Conservation (phyloP, 371 early-diverging fungal species). For the Umbelopsis sp. region DNA sequence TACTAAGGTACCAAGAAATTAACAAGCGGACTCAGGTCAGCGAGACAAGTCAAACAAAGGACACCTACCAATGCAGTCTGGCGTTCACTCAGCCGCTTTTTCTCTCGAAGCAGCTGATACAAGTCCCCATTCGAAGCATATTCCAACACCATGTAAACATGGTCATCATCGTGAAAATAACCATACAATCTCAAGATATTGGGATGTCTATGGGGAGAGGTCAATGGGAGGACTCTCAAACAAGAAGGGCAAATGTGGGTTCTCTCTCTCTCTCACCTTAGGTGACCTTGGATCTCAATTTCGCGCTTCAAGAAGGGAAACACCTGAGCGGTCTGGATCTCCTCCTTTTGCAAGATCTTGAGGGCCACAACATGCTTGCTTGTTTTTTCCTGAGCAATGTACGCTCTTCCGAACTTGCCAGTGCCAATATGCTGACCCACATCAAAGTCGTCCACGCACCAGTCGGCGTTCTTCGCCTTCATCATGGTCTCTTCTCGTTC, state of each 20-base stretch:
- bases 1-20: constrained; percentile 55
- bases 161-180: constrained; percentile 95
- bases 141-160: constrained; percentile 95
- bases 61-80: constrained; percentile 71
- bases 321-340: constrained; percentile 59
- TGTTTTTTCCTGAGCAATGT: constrained; percentile 88
- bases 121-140: constrained; percentile 96
- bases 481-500: background rate
- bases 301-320: constrained; percentile 69
- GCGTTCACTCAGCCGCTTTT: constrained; percentile 74
- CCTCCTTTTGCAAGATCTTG: constrained; percentile 90
- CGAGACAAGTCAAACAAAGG: background rate
- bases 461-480: constrained; percentile 30
- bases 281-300: constrained; percentile 96
- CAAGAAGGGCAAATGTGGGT: no score
- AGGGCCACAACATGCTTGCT: constrained; percentile 91
- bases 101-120: constrained; percentile 78
- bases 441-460: constrained; percentile 94
- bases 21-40: background rate
- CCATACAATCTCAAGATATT: constrained; percentile 96
- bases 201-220: constrained; percentile 68
- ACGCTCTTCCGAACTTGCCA: constrained; percentile 98
- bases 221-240: no score
- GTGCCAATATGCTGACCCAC: constrained; percentile 92
- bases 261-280: constrained; percentile 58